These are phyloP conservation scores for Thalassiosira profunda DNA, from an alignment of 108 stramenopile species.

Conservation along the genomic window DNA sequence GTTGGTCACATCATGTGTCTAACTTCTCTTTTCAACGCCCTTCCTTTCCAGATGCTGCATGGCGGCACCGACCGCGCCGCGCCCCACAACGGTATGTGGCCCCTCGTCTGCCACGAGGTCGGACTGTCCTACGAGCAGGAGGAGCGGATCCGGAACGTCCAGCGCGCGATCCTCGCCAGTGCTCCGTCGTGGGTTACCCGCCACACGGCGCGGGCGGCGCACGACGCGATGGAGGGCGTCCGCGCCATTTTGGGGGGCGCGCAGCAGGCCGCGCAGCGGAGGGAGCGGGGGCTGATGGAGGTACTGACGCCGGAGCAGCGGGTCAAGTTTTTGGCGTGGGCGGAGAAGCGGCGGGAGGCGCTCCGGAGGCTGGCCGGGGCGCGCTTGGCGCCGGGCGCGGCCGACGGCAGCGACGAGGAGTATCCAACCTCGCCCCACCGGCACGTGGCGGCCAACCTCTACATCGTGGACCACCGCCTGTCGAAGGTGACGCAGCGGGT, in stretches of 20 bases:
- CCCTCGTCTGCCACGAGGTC: conserved; percentile 92
- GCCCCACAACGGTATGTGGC: conserved; percentile 89
- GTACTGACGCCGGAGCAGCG: conserved; percentile 72
- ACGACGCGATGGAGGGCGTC: conserved; percentile 60
- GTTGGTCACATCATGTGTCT: not conserved
- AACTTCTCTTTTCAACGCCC: not conserved
- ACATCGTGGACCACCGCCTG: conserved; percentile 80
- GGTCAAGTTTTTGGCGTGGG: conserved; percentile 74
- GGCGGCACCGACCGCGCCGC: conserved; percentile 67
- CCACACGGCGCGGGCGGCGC: conserved; percentile 73
- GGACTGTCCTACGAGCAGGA: conserved; percentile 93
- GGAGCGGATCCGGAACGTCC: conserved; percentile 78
- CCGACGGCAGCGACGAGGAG: conserved; percentile 24
- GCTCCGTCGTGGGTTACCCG: conserved; percentile 75
- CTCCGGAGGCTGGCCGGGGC: conserved; percentile 29
- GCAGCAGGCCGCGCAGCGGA: conserved; percentile 47
- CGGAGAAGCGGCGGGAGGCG: conserved; percentile 45
- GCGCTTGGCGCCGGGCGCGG: not conserved
- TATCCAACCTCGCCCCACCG: conserved; percentile 52
- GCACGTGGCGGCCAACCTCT: conserved; percentile 85
- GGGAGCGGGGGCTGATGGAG: conserved; percentile 23
- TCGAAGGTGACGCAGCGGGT: conserved; percentile 46
- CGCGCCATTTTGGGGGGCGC: conserved; percentile 60
- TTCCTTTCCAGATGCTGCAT: conserved; percentile 52
- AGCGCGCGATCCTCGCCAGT: conserved; percentile 61